These are phyloP conservation scores for Micromonas commoda DNA, from an alignment of 139 green algal genomes.

Conservation along the genomic window DNA sequence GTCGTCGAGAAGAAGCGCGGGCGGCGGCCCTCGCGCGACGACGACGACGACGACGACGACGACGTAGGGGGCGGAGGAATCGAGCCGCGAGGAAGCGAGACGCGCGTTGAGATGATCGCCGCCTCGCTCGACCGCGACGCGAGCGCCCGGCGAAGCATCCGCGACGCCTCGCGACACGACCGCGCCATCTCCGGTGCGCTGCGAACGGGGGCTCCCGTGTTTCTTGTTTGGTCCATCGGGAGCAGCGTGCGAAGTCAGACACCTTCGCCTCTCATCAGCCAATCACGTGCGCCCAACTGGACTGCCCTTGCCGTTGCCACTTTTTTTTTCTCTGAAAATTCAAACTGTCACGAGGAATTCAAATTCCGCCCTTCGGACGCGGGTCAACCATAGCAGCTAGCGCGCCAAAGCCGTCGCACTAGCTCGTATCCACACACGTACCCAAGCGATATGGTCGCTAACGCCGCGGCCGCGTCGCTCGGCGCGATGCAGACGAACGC, in stretches of 20 bases:
- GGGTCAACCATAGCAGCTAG: no score
- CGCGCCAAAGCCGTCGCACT: no score
- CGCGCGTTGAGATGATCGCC: no score
- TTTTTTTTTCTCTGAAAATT: no score
- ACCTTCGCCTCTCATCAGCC: not conserved
- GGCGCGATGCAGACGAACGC: no score
- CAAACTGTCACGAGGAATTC: no score
- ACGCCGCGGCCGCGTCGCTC: no score
- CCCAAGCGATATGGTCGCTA: no score
- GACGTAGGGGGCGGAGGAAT: not conserved
- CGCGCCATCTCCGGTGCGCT: not conserved
- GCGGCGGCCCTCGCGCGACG: not conserved
- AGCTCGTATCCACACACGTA: no score
- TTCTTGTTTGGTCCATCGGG: not conserved
- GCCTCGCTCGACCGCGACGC: not conserved
- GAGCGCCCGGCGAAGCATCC: not conserved
- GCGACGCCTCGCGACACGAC: not conserved
- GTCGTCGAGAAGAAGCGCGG: not conserved
- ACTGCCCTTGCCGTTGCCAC: no score
- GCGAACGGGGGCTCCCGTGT: not conserved
- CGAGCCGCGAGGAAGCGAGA: not conserved
- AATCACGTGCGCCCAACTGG: no score
- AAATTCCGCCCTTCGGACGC: no score
- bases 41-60: conserved; percentile 17
- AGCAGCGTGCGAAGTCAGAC: not conserved